Evolutionary conservation across 495 filamentous ascomycete species (phyloP).

Genomic region (Aspergillus conjunctus): DNA sequence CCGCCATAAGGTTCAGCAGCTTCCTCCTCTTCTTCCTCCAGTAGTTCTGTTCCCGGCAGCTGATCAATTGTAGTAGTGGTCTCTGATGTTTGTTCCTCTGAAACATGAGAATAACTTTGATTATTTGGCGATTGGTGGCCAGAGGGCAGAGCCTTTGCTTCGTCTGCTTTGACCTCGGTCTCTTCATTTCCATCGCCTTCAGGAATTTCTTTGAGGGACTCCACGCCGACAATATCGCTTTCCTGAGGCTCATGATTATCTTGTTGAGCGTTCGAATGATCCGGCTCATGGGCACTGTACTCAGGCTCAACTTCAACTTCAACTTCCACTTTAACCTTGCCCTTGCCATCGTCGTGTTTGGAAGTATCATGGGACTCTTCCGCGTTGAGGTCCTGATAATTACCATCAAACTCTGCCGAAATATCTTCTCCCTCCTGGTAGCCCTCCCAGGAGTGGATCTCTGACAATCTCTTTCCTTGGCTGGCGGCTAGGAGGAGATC

Average conservation of each 20-base stretch:
- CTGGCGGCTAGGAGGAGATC: slow-evolving; percentile 53
- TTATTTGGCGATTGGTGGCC: slow-evolving; percentile 15
- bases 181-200: slow-evolving; percentile 8
- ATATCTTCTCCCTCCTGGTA: slow-evolving; percentile 35
- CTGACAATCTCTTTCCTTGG: slow-evolving; percentile 61
- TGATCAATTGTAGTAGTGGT: slow-evolving; percentile 36
- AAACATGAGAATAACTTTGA: slow-evolving; percentile 24
- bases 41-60: slow-evolving; percentile 18
- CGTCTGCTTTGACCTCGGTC: background rate
- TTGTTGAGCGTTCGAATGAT: slow-evolving; percentile 11
- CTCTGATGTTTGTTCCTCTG: slow-evolving; percentile 35
- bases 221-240: background rate
- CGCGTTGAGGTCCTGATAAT: slow-evolving; percentile 14
- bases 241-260: slow-evolving; percentile 12
- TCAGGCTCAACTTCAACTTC: background rate
- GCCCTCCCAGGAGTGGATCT: slow-evolving; percentile 47
- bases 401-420: slow-evolving; percentile 25
- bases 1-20: slow-evolving; percentile 14
- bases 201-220: background rate
- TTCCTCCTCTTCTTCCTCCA: slow-evolving; percentile 20
- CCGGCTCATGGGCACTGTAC: slow-evolving; percentile 14
- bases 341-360: slow-evolving; percentile 3
- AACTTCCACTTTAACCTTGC: too few relatives aligned
- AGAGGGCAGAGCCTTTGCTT: slow-evolving; percentile 11
- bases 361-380: slow-evolving; percentile 19